Percentiles rank a stretch among this genome's conserved stretches.
Conservation (phyloP, 495 filamentous ascomycete genomes). For the Aspergillus haitiensis region DNA sequence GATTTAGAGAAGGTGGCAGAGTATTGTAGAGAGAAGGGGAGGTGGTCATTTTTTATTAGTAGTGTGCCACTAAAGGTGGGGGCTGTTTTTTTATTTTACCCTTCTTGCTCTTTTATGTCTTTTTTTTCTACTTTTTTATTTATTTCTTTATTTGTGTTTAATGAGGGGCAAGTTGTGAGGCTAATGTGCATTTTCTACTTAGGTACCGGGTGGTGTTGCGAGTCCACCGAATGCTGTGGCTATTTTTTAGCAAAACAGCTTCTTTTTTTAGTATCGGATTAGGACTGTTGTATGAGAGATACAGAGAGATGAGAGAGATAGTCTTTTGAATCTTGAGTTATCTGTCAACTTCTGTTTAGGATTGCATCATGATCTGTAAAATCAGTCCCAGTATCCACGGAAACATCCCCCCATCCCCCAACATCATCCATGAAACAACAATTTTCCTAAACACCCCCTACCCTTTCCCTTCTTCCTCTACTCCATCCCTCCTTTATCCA, state of each 20-base stretch:
- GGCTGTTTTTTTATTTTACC: slow-evolving; percentile 9
- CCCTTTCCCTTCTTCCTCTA: too few species aligned
- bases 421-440: too few species aligned
- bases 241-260: slow-evolving; percentile 37
- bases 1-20: slow-evolving; percentile 51
- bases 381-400: too few species aligned
- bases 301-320: not conserved
- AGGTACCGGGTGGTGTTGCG: slow-evolving; percentile 54
- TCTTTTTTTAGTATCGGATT: not conserved
- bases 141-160: too few species aligned
- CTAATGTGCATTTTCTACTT: not conserved
- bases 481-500: too few species aligned
- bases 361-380: not conserved
- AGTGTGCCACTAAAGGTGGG: slow-evolving; percentile 56
- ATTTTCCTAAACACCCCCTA: too few species aligned
- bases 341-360: not conserved
- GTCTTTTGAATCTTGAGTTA: not conserved
- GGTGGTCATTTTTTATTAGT: slow-evolving; percentile 55
- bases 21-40: slow-evolving; percentile 43
- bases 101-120: slow-evolving; percentile 7
- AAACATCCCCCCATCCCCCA: too few species aligned
- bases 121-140: not conserved
- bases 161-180: not conserved
- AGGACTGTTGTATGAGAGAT: not conserved
- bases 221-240: slow-evolving; percentile 54